Evolutionary conservation across 1,139 yeast species (phyloP).

Genomic region (Nadsonia starkeyi-henricii): DNA sequence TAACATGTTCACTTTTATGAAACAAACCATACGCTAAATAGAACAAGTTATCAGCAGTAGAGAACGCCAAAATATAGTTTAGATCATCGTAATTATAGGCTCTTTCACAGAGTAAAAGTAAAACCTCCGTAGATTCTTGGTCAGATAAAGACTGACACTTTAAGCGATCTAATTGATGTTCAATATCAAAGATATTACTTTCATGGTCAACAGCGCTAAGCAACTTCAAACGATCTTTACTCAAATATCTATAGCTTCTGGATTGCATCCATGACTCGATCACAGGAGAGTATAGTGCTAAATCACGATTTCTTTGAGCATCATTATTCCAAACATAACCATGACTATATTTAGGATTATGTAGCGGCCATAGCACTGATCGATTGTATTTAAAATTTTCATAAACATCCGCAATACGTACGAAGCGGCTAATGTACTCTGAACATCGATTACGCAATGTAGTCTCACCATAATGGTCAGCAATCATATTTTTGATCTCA

Average conservation of each 20-base stretch:
- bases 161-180: constrained; percentile 21
- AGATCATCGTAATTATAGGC: constrained; percentile 21
- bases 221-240: constrained; percentile 13
- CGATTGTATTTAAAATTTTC: constrained; percentile 20
- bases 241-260: constrained; percentile 17
- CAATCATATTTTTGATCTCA: constrained; percentile 20
- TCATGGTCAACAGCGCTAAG: constrained; percentile 7
- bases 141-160: constrained; percentile 16
- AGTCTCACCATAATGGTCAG: constrained; percentile 23
- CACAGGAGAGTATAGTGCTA: constrained; percentile 17
- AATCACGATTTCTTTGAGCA: constrained; percentile 15
- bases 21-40: constrained; percentile 24
- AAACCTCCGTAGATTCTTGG: constrained; percentile 20
- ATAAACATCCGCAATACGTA: constrained; percentile 21
- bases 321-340: constrained; percentile 24
- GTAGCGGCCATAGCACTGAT: constrained; percentile 20
- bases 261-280: constrained; percentile 24
- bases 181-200: constrained; percentile 19
- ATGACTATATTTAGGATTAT: constrained; percentile 17
- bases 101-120: constrained; percentile 16
- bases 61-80: constrained; percentile 20
- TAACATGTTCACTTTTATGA: constrained; percentile 20
- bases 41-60: constrained; percentile 16
- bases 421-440: constrained; percentile 20
- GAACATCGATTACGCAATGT: constrained; percentile 22